Evolutionary conservation across 2,329 filamentous ascomycete genomes (phyloP), one percentile per base, ranked within the genome.

Genomic region (Aspergillus costaricaensis): DNA sequence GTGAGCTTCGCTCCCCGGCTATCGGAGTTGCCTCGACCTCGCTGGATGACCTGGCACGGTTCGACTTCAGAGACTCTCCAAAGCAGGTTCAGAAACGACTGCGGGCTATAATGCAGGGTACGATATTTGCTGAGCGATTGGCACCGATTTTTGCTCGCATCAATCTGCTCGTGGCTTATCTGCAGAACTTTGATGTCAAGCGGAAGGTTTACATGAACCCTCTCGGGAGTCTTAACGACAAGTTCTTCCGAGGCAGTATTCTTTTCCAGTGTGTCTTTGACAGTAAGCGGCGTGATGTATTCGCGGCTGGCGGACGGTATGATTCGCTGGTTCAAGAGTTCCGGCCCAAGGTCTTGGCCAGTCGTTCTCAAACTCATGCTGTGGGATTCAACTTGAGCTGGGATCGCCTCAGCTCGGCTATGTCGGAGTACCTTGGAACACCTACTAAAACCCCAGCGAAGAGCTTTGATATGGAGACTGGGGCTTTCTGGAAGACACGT

Each of bases 201-300:
- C 88, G 87, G 52, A 95, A 93, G 71, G 82, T 96, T 27, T 96
- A 93, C 69, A 83, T 98, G 67, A 91, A 88, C 65, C 93, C 94
- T 0, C 82, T 99, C 6, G 91, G 88, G 71, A 96, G 91, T 74
- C 86, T 96, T 70, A 96, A 96, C 70, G 93, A 97, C 72, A 90
- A 89, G 59, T 97, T 98, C 73, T 99, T 95, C 75, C 82, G 86
- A 17, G 90, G 90, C 1, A 93, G 93, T 7, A 82, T 98, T 27
- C 81, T 98, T 47, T 98, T 99, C 73, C 91, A 96, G 62, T 97
- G 92, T 70, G 79, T 97, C 2, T 92, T 93, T 65, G 94, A 98
- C 73, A 96, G 92, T 73, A 85, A 89, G 62, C 88, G 86, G 62
- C 80, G 82, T 67, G 90, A 95, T 67, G 91, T 98, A 0, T 92